Evolutionary conservation across 2,329 filamentous ascomycete species (phyloP).

Genomic region (Colletotrichum salicis): DNA sequence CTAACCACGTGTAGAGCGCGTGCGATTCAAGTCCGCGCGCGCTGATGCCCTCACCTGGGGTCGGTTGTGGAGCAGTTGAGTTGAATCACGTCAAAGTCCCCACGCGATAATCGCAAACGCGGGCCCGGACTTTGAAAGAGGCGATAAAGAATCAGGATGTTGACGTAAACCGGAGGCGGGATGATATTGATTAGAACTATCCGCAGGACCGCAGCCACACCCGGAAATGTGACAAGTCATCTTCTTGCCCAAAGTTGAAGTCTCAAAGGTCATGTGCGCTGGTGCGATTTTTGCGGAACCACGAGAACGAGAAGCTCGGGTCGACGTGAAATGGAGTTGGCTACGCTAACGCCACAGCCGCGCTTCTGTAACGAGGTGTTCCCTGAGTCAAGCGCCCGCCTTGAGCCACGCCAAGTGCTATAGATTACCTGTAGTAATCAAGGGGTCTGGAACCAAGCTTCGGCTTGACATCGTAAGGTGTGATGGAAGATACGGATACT

Average conservation of each 20-base stretch:
- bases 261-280: not conserved
- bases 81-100: not conserved
- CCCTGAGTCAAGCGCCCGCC: slow-evolving; percentile 22
- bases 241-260: not conserved
- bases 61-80: not conserved
- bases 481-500: not conserved
- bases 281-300: not conserved
- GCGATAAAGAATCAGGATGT: not conserved
- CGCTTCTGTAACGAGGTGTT: not conserved
- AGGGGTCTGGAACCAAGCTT: not conserved
- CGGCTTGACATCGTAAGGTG: not conserved
- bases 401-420: slow-evolving; percentile 2
- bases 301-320: not conserved
- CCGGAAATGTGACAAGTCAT: not conserved
- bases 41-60: not conserved
- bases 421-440: not conserved
- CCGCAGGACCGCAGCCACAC: not conserved
- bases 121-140: not conserved
- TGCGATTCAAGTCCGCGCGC: slow-evolving; percentile 8
- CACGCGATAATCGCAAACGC: not conserved
- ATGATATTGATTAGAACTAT: too few relatives aligned
- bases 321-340: not conserved
- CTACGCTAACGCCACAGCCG: slow-evolving; percentile 11
- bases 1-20: slow-evolving; percentile 22
- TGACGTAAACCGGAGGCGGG: not conserved